phyloP scores from a whole-genome alignment of 2,329 filamentous ascomycete genomes.

The Ophiocordyceps australis region DNA sequence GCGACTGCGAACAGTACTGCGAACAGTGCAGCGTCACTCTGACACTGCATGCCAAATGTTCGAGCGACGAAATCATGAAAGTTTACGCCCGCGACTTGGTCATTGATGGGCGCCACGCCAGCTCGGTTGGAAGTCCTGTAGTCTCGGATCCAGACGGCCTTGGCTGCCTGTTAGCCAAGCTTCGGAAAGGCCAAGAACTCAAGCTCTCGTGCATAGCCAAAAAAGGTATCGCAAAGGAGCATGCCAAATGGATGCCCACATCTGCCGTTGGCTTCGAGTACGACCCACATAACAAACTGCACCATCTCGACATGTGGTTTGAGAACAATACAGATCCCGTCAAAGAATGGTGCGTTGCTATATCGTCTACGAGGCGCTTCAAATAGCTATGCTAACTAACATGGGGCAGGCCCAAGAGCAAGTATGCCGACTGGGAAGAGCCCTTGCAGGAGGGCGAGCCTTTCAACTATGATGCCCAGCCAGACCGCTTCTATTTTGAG shows the following conservation, averaged over 20 bases:
- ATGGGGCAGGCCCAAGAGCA: slow-evolving; percentile 51
- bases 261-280: slow-evolving; percentile 93
- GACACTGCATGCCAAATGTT: slow-evolving; percentile 71
- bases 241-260: slow-evolving; percentile 93
- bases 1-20: slow-evolving; percentile 92
- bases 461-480: slow-evolving; percentile 81
- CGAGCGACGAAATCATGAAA: slow-evolving; percentile 73
- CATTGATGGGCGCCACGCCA: slow-evolving; percentile 49
- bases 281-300: slow-evolving; percentile 90
- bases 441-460: slow-evolving; percentile 64
- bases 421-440: slow-evolving; percentile 66
- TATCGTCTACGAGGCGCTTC: no score
- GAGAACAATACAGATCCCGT: slow-evolving; percentile 55
- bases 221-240: slow-evolving; percentile 97
- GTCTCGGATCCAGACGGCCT: slow-evolving; percentile 67
- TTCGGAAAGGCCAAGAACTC: slow-evolving; percentile 77
- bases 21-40: slow-evolving; percentile 79
- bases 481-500: slow-evolving; percentile 78
- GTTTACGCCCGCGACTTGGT: slow-evolving; percentile 85
- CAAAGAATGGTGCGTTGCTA: slow-evolving; percentile 57
- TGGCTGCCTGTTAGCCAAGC: slow-evolving; percentile 76
- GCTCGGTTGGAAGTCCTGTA: slow-evolving; percentile 66
- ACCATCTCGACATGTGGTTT: slow-evolving; percentile 88
- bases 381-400: slow-evolving; percentile 1
- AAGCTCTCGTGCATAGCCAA: slow-evolving; percentile 86